phyloP scores from a whole-genome alignment of 495 filamentous ascomycete genomes.

The Tuber calosporum region DNA sequence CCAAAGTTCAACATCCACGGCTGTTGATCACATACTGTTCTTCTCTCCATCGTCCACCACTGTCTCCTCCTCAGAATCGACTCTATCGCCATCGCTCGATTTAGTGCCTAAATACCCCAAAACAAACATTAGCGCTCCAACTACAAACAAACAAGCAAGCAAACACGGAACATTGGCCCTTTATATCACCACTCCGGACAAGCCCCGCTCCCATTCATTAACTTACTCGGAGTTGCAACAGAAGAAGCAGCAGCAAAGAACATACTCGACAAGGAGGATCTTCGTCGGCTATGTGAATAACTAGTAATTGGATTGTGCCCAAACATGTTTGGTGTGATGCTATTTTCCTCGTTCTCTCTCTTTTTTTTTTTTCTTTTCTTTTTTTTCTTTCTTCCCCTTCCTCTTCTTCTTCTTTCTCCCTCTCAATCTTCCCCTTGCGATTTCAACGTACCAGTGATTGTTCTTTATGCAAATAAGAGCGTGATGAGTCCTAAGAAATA shows the following conservation, averaged over 20 bases:
- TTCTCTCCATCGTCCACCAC: conserved; percentile 42
- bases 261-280: conserved; percentile 41
- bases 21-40: conserved; percentile 31
- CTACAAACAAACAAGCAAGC: no score
- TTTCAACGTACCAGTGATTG: conserved; percentile 1
- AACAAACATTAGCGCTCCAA: conserved; percentile 25
- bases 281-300: conserved; percentile 36
- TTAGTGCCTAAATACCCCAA: conserved; percentile 34
- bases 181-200: neutral
- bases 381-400: no score
- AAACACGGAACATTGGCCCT: neutral
- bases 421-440: conserved; percentile 2
- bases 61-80: conserved; percentile 38
- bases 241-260: conserved; percentile 35
- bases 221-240: conserved; percentile 36
- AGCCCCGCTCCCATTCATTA: conserved; percentile 10
- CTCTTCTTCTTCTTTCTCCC: neutral
- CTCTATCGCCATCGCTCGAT: conserved; percentile 21
- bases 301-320: conserved; percentile 38
- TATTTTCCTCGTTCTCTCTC: conserved; percentile 21
- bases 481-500: neutral
- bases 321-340: conserved; percentile 20
- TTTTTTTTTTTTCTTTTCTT: no score
- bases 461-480: neutral
- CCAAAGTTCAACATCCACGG: neutral